phyloP scores from a whole-genome alignment of 108 stramenopile genomes.

The Discostella pseudostelligera region DNA sequence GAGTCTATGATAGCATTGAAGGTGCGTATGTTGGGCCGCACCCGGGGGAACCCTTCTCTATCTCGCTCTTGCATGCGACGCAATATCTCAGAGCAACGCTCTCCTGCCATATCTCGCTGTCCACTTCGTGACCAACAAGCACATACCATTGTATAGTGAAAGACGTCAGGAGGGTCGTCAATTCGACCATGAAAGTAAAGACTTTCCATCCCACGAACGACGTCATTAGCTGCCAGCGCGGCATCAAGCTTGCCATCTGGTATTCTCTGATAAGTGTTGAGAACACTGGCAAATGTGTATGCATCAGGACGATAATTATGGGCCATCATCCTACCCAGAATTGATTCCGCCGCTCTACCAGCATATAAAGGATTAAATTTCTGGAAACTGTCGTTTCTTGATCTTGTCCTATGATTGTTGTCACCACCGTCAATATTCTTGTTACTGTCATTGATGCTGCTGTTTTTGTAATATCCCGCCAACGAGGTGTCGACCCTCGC shows the following conservation, averaged over 20 bases:
- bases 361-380: constrained; percentile 35
- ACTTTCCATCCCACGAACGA: constrained; percentile 63
- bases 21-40: constrained; percentile 61
- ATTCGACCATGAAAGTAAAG: constrained; percentile 50
- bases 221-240: constrained; percentile 58
- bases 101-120: constrained; percentile 41
- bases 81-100: constrained; percentile 61
- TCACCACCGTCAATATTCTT: not conserved
- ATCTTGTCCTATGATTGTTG: constrained; percentile 1
- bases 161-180: constrained; percentile 53
- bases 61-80: constrained; percentile 57
- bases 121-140: constrained; percentile 58
- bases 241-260: constrained; percentile 47
- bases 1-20: constrained; percentile 71
- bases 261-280: constrained; percentile 55
- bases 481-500: constrained; percentile 26
- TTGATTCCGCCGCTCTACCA: constrained; percentile 44
- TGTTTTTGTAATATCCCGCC: constrained; percentile 34
- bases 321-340: constrained; percentile 37
- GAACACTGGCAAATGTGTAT: constrained; percentile 56
- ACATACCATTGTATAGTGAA: constrained; percentile 62
- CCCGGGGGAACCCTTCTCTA: constrained; percentile 44
- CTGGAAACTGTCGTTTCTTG: not conserved
- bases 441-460: not conserved
- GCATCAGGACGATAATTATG: constrained; percentile 49